A percentile compares a stretch with the other conserved stretches of the same genome.
phyloP scores from a whole-genome alignment of 306 rosid species.

The Lathyrus tuberosus region DNA sequence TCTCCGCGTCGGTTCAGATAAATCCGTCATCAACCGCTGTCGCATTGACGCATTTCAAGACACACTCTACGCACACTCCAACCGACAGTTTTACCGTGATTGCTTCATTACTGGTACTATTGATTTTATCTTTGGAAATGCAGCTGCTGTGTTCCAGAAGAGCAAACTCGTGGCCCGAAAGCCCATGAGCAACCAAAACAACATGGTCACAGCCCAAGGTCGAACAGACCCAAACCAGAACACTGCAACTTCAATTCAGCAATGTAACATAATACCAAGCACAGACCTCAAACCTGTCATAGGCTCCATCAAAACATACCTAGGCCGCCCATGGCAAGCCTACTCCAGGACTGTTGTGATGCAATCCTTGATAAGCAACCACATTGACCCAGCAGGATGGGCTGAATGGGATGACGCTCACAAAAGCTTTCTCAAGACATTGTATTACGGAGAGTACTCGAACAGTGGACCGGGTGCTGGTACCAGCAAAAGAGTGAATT shows the following conservation, averaged over 20 bases:
- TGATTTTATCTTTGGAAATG: slow-evolving; percentile 73
- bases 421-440: slow-evolving; percentile 46
- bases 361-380: slow-evolving; percentile 54
- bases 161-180: slow-evolving; percentile 55
- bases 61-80: slow-evolving; percentile 69
- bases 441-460: slow-evolving; percentile 68
- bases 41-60: slow-evolving; percentile 67
- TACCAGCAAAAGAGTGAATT: slow-evolving; percentile 54
- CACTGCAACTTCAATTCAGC: slow-evolving; percentile 68
- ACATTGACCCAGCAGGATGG: slow-evolving; percentile 70
- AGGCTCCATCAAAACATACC: slow-evolving; percentile 41
- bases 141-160: slow-evolving; percentile 65
- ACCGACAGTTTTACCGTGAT: slow-evolving; percentile 68
- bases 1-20: slow-evolving; percentile 63
- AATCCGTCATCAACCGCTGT: slow-evolving; percentile 68
- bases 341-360: slow-evolving; percentile 65
- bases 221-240: slow-evolving; percentile 61
- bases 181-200: slow-evolving; percentile 59
- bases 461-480: slow-evolving; percentile 70
- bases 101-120: slow-evolving; percentile 64
- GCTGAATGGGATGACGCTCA: slow-evolving; percentile 37
- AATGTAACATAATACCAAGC: slow-evolving; percentile 53
- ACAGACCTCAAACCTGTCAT: slow-evolving; percentile 53
- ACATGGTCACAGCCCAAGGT: slow-evolving; percentile 81
- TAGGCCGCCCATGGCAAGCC: slow-evolving; percentile 79